Percentiles rank a stretch among this genome's conserved stretches.
phyloP scores from a whole-genome alignment of 2,329 filamentous ascomycete species.

The Colletotrichum lindemuthianum region DNA sequence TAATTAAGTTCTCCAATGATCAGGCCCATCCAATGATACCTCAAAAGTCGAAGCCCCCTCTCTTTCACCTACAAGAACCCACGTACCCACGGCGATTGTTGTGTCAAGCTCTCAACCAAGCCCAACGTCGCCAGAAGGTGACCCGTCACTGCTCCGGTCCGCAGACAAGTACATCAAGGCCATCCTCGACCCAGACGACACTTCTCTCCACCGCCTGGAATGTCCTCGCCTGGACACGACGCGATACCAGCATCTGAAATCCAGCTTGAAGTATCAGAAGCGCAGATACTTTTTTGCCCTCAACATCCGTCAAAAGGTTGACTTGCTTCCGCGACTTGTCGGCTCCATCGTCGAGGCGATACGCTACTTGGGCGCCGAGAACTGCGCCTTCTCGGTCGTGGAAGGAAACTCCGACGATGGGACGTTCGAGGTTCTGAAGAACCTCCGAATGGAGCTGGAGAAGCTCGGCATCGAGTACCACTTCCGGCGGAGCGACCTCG shows the following conservation, averaged over 20 bases:
- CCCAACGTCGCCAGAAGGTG: slow-evolving; percentile 13
- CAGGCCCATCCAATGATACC: too few relatives aligned
- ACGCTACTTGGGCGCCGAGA: slow-evolving; percentile 58
- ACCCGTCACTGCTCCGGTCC: slow-evolving; percentile 18
- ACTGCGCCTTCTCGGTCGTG: slow-evolving; percentile 64
- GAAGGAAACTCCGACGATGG: slow-evolving; percentile 66
- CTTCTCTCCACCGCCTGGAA: slow-evolving; percentile 38
- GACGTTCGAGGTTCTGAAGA: slow-evolving; percentile 59
- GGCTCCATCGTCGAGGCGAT: slow-evolving; percentile 62
- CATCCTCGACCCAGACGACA: slow-evolving; percentile 42
- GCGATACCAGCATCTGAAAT: slow-evolving; percentile 38
- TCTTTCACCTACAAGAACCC: too few relatives aligned
- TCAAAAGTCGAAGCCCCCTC: too few relatives aligned
- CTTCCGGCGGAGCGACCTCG: slow-evolving; percentile 52
- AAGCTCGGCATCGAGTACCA: slow-evolving; percentile 52
- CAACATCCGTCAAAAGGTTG: slow-evolving; percentile 56
- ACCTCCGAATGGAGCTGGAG: slow-evolving; percentile 52
- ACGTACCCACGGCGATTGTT: too few relatives aligned
- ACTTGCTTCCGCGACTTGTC: slow-evolving; percentile 60
- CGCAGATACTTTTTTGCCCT: slow-evolving; percentile 62
- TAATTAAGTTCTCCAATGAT: too few relatives aligned
- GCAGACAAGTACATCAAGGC: slow-evolving; percentile 40
- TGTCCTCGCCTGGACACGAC: slow-evolving; percentile 42
- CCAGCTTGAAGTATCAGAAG: neutral
- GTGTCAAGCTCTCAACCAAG: neutral